Percentiles rank a stretch among this genome's conserved stretches.
Evolutionary conservation across 2,329 filamentous ascomycete species (phyloP).

Genomic region (Allantophomopsis cytisporea): DNA sequence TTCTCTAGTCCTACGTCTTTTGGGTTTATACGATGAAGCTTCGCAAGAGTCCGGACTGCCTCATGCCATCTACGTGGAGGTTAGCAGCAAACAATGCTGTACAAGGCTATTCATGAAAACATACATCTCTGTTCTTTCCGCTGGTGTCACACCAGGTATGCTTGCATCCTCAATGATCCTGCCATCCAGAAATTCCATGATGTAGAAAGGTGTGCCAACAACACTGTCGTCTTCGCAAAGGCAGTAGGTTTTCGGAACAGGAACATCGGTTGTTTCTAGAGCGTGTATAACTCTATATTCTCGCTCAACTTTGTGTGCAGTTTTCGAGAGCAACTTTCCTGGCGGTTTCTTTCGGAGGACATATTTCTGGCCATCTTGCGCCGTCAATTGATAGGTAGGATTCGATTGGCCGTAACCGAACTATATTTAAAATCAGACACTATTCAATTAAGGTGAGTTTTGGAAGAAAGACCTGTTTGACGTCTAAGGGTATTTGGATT

Average conservation of each 20-base stretch:
- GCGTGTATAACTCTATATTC: conserved; percentile 83
- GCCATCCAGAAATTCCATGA: conserved; percentile 92
- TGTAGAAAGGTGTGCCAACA: conserved; percentile 82
- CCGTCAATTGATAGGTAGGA: conserved; percentile 80
- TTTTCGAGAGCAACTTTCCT: conserved; percentile 75
- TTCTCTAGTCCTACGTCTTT: conserved; percentile 47
- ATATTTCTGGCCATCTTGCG: conserved; percentile 51
- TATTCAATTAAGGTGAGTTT: neutral
- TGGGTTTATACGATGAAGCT: conserved; percentile 63
- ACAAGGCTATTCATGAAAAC: neutral
- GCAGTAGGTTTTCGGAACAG: conserved; percentile 66
- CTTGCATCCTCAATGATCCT: conserved; percentile 79
- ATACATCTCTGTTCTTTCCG: conserved; percentile 55
- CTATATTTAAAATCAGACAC: conserved; percentile 25
- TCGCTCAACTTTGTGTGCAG: conserved; percentile 85
- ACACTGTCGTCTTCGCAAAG: conserved; percentile 70
- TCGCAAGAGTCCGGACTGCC: conserved; percentile 66
- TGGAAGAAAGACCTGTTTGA: conserved; percentile 64
- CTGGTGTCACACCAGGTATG: conserved; percentile 54
- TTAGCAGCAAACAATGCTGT: neutral
- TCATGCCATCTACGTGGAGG: conserved; percentile 45
- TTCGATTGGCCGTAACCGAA: conserved; percentile 95
- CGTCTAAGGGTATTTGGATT: conserved; percentile 68
- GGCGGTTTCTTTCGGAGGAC: conserved; percentile 94
- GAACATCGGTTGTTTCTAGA: conserved; percentile 61